phyloP scores from a whole-genome alignment of 768 basidiomycete species.

The Suillus subalutaceus region DNA sequence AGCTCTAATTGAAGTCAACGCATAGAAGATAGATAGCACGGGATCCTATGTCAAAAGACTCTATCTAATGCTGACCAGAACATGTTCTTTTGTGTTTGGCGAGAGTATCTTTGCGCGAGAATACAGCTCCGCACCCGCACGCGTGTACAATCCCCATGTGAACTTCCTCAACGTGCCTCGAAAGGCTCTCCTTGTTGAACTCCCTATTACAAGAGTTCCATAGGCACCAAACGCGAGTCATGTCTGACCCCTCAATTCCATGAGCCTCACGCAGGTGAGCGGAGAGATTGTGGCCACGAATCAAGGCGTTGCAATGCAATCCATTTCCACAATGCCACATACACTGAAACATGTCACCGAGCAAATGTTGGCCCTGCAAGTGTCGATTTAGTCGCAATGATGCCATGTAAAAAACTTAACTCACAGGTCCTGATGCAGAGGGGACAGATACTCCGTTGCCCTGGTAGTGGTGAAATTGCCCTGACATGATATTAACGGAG shows the following conservation, averaged over 20 bases:
- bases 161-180: conserved; percentile 27
- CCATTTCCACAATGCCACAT: not conserved
- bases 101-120: conserved; percentile 27
- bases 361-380: not conserved
- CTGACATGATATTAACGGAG: not conserved
- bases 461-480: too few relatives aligned
- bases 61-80: not conserved
- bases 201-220: not conserved
- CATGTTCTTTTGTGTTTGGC: conserved; percentile 14
- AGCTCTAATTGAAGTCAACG: not conserved
- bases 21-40: not conserved
- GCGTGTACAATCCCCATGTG: conserved; percentile 25
- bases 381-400: not conserved
- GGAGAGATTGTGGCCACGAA: not conserved
- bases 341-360: not conserved
- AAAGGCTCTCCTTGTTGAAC: not conserved
- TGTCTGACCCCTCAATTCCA: not conserved
- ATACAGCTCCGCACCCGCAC: conserved; percentile 17
- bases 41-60: too few relatives aligned
- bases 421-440: not conserved
- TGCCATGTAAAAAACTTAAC: not conserved
- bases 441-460: not conserved
- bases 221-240: not conserved
- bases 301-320: not conserved
- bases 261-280: not conserved